These are phyloP conservation scores for Salix purpurea DNA, from an alignment of 345 rosid genomes.

Conservation along the genomic window DNA sequence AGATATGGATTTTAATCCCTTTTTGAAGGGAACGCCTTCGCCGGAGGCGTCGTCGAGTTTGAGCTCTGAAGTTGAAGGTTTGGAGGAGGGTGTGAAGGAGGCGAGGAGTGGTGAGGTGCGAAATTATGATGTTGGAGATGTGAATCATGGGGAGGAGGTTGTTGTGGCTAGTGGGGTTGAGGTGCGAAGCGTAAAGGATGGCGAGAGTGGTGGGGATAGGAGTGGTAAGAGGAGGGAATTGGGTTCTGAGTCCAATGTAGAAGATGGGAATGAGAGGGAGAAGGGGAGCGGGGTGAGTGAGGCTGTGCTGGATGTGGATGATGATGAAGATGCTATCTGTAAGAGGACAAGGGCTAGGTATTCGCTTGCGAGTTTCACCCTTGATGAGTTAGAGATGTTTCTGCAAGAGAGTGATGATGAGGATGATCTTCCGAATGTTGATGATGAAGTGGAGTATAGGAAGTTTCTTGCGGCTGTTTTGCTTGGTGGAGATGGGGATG, in stretches of 20 bases:
- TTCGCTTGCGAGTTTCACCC: constrained; percentile 78
- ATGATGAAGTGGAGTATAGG: constrained; percentile 83
- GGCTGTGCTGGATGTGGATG: constrained; percentile 20
- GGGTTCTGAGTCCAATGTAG: constrained; percentile 15
- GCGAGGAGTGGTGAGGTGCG: constrained; percentile 12
- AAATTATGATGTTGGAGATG: constrained; percentile 28
- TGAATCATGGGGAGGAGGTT: constrained; percentile 38
- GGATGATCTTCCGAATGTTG: constrained; percentile 74
- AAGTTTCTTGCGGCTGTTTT: constrained; percentile 92
- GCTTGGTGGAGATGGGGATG: constrained; percentile 51
- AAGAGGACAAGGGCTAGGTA: constrained; percentile 85
- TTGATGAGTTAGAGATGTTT: constrained; percentile 93
- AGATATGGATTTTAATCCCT: constrained; percentile 82
- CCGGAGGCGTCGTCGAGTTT: constrained; percentile 82
- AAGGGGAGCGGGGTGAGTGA: constrained; percentile 23
- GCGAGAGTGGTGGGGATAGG: background rate
- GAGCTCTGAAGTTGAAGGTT: constrained; percentile 68
- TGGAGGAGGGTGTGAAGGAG: constrained; percentile 36
- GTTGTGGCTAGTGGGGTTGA: constrained; percentile 25
- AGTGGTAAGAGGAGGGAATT: constrained; percentile 20
- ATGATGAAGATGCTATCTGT: constrained; percentile 77
- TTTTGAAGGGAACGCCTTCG: constrained; percentile 62
- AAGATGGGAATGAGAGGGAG: constrained; percentile 11
- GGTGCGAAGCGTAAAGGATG: constrained; percentile 5
- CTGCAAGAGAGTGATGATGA: constrained; percentile 95